phyloP scores from a whole-genome alignment of 2,329 filamentous ascomycete species.

The Venturia carpophila region DNA sequence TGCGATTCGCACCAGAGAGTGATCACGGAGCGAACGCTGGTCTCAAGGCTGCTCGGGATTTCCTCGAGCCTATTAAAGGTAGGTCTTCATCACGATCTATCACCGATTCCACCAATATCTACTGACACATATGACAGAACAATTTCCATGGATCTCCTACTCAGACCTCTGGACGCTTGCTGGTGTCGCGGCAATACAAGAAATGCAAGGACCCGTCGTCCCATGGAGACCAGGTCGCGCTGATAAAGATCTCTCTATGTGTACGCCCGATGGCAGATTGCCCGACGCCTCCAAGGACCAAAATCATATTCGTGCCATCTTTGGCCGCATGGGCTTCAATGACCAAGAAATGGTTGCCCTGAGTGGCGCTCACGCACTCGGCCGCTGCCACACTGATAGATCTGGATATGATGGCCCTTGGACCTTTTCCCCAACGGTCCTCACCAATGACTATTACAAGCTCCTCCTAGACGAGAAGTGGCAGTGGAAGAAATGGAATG shows the following conservation, averaged over 20 bases:
- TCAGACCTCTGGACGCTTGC: conserved; percentile 94
- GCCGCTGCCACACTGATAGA: conserved; percentile 82
- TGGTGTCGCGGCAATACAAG: conserved; percentile 80
- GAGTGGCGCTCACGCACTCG: conserved; percentile 75
- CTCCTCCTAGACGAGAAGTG: conserved; percentile 88
- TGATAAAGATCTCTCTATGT: conserved; percentile 72
- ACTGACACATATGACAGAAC: conserved; percentile 37
- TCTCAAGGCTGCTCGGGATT: conserved; percentile 76
- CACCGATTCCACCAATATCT: conserved; percentile 21
- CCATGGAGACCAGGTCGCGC: conserved; percentile 80
- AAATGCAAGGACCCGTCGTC: conserved; percentile 84
- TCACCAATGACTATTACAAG: conserved; percentile 94
- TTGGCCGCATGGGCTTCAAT: conserved; percentile 95
- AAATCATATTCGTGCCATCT: conserved; percentile 82
- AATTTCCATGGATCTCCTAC: conserved; percentile 94
- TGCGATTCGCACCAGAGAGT: conserved; percentile 86
- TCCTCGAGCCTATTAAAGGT: conserved; percentile 87
- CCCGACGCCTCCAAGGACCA: conserved; percentile 73
- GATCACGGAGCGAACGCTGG: conserved; percentile 93
- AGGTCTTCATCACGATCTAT: conserved; percentile 27
- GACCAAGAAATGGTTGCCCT: conserved; percentile 95
- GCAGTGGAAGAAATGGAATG: conserved; percentile 84
- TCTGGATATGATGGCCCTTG: conserved; percentile 83
- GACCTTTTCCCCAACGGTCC: conserved; percentile 82
- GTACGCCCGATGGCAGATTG: conserved; percentile 88